A percentile compares a stretch with the other conserved stretches of the same genome.
phyloP scores from a whole-genome alignment of 2,329 filamentous ascomycete genomes.

The Biscogniauxia marginata region DNA sequence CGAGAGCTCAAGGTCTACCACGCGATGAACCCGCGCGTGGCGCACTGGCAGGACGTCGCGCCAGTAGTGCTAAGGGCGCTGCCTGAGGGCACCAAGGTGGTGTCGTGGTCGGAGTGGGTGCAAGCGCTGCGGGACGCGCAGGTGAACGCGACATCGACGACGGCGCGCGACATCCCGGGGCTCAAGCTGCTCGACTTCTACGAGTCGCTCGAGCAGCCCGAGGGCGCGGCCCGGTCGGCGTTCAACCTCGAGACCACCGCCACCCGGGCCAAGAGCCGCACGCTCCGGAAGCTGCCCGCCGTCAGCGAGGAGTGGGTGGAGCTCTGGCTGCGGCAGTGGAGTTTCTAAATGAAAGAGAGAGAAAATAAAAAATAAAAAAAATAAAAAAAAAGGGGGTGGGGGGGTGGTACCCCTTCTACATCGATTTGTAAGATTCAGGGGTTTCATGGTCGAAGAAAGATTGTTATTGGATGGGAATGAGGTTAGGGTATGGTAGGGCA shows the following conservation, averaged over 20 bases:
- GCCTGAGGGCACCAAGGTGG: slow-evolving; percentile 15
- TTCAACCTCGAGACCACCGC: slow-evolving; percentile 22
- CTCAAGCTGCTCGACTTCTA: slow-evolving; percentile 26
- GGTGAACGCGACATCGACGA: neutral
- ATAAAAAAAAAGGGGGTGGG: neutral
- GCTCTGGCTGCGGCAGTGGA: slow-evolving; percentile 23
- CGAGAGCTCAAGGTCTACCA: slow-evolving; percentile 22
- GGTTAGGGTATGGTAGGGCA: slow-evolving; percentile 2
- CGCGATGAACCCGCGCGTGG: slow-evolving; percentile 22
- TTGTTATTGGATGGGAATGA: neutral
- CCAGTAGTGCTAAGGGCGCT: slow-evolving; percentile 17
- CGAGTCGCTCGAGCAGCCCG: slow-evolving; percentile 15
- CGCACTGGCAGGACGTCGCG: slow-evolving; percentile 21
- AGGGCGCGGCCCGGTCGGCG: slow-evolving; percentile 15
- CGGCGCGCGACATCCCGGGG: slow-evolving; percentile 19
- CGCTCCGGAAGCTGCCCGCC: slow-evolving; percentile 12
- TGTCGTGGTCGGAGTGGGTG: slow-evolving; percentile 22
- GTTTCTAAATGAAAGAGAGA: slow-evolving; percentile 9
- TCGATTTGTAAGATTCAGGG: too few species aligned
- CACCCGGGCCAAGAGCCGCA: slow-evolving; percentile 15
- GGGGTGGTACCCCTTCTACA: too few species aligned
- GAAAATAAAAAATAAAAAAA: slow-evolving; percentile 1
- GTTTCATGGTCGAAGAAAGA: too few species aligned
- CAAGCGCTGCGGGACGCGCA: slow-evolving; percentile 14
- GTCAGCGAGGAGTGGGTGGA: slow-evolving; percentile 22